Evolutionary conservation across 352 stramenopile species (phyloP), one percentile per base, ranked within the genome.

Genomic region (Halophytophthora polymorphica): DNA sequence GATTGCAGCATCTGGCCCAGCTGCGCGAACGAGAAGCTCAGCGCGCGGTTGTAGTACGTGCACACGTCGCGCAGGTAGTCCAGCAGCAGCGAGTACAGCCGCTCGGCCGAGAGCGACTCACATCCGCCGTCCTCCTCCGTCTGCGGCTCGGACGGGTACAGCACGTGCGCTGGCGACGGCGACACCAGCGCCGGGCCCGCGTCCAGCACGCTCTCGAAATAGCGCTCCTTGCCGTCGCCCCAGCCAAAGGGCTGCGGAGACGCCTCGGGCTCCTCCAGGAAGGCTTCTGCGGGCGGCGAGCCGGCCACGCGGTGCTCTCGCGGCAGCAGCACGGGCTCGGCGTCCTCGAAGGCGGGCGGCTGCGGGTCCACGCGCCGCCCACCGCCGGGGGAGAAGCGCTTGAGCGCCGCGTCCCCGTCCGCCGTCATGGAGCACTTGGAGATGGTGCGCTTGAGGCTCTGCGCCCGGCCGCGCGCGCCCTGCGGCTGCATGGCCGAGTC

Each of bases 391-490:
- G 69, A 74, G 4, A 84, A 56, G 43, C 78, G 77, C 52, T 87
- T 88, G 45, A 58, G 60, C 17, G 61, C 62, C 34, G 70, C 40
- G 37, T 51, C 53, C 43, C 52, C 51, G 34, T 36, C 56, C 19
- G 45, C 58, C 50, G 77, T 67, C 61, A 89, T 77, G 22, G 70
- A 74, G 50, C 76, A 90, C 64, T 90, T 87, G 53, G 78, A 90
- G 63, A 90, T 87, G 19, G 78, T 90, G 52, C 78, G 76, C 61
- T 90, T 90, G 42, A 90, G 76, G 39, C 55, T 61, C 29, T 40
- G 35, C 19, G 37, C 14, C 33, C 42, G 40, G 4, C 33, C 33
- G 50, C 28, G 19, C 31, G 41, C 18, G 31, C 35, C 40, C 15
- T 61, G 54, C 22, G 56, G 56, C 52, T 59, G 63, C 64, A 71